phyloP scores from a whole-genome alignment of 257 asterid genomes.

The Solanum arcanum region DNA sequence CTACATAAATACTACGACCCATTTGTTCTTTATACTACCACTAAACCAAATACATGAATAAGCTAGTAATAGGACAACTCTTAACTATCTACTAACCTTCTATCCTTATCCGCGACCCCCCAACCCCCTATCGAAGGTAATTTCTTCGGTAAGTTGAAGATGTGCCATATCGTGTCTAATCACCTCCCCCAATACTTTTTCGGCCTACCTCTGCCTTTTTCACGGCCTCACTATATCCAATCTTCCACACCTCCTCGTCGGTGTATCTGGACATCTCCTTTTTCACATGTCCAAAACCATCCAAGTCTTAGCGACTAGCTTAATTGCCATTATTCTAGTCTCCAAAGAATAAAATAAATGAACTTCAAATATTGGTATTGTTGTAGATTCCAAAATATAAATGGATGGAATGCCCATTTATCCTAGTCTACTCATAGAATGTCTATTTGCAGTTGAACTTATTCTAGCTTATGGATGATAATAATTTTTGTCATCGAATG shows the following conservation, averaged over 20 bases:
- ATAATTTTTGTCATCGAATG: neutral
- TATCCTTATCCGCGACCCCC: neutral
- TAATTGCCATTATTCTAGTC: neutral
- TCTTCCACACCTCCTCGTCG: neutral
- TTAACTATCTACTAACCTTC: neutral
- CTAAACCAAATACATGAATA: neutral
- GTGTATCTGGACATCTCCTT: neutral
- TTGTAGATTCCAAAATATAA: neutral
- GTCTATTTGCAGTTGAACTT: neutral
- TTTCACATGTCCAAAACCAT: neutral
- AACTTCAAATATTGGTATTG: neutral
- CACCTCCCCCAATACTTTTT: neutral
- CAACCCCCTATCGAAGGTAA: neutral
- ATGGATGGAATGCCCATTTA: neutral
- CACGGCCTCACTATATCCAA: neutral
- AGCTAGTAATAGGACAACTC: neutral
- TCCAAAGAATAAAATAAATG: neutral
- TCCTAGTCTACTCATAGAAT: neutral
- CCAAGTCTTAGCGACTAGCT: neutral
- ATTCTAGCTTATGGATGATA: neutral
- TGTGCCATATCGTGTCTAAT: neutral
- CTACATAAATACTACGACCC: neutral
- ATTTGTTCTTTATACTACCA: neutral
- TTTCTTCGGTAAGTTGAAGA: neutral
- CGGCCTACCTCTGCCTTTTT: neutral